Evolutionary conservation across 2,329 filamentous ascomycete genomes (phyloP), one percentile per base, ranked within the genome.

Genomic region (Venturia oleaginea): DNA sequence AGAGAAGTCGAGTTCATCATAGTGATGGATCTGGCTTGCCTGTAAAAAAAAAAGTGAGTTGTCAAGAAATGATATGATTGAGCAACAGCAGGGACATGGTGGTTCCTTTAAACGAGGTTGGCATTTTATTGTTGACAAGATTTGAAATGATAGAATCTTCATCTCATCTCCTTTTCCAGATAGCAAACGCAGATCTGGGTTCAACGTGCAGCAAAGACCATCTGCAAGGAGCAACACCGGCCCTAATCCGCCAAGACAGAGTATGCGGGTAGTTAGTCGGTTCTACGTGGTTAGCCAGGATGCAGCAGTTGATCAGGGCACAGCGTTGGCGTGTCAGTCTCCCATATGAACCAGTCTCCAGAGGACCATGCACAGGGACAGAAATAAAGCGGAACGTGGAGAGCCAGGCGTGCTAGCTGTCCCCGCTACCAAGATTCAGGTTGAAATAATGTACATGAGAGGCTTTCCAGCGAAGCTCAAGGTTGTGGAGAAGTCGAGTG

Each of bases 101-200:
- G 51, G 51, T 57, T 57, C 27, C 30, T 57, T 32, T 32, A 34
- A 34, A 34, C 51, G 5, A 57, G 27, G 51, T 13, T 57, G 51
- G 22, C 15, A 6, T 19, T 7, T 34, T 32, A 5, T 32, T 22
- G 19, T 57, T 57, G 30, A 32, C 30, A 57, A 22, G 8, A 57
- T 57, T 57, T 57, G 51, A 34, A 57, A 57, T 54, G 27, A 54
- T 30, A 19, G 24, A 54, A 32, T 17, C 6, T n/a, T n/a, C 51
- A 34, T 30, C 27, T 57, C 51, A 57, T 57, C 51, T 57, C 51
- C 51, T 57, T 57, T 57, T 57, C 24, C 17, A 30, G 17, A 34
- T 32, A 32, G 27, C 4, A 24, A n/a, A 57, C 15, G 51, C 51
- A n/a, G 51, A 57, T 34, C 51, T 57, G 27, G 51, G 51, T 34